Base-by-base conservation (phyloP, 805 yeast species). In the Lachancea kluyveri region DNA sequence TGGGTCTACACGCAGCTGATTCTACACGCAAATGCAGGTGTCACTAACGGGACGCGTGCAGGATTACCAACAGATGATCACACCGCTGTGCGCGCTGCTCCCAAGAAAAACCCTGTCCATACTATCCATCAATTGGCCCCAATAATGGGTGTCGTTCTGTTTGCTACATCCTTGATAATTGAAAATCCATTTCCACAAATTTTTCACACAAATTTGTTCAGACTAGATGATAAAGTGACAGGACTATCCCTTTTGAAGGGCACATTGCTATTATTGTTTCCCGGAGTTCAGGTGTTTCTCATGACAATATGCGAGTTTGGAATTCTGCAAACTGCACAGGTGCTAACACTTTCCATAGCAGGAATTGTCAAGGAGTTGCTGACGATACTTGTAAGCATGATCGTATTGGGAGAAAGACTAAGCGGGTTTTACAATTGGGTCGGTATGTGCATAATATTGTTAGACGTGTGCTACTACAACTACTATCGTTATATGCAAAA, bases 1-100 rank as follows among this genome's bases (percentile, higher is more conserved):
- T 92, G 98, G 98, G 90, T 95, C 1, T 72, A 88, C 40, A 87
- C 97, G 1, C 97, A 92, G 52, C 56, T 92, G 14, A 67, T 90
- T 21, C 62, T 92, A 30, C 79, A 72, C 43, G 68, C 64, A 26
- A 77, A 76, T 26, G 24, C 27, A 10, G 26, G 28, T 8, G 35
- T 26, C n/a, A n/a, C n/a, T n/a, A n/a, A n/a, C n/a, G 11, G 23
- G 27, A 12, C 12, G 23, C 2, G 18, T 11, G 9, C 20, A 30
- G 9, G 25, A 15, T 12, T 18, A 24, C 8, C 22, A 26, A 11
- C 30, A 26, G 25, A 19, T 26, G 48, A 35, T 26, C 26, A 33
- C n/a, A 13, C 15, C 11, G 28, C 34, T 11, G 31, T 12, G 18
- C 24, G 19, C 26, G 22, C 24, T 14, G 18, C 24, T 3, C 20